These are phyloP conservation scores for Tremella fuciformis DNA, from an alignment of 768 basidiomycete genomes.

Conservation along the genomic window DNA sequence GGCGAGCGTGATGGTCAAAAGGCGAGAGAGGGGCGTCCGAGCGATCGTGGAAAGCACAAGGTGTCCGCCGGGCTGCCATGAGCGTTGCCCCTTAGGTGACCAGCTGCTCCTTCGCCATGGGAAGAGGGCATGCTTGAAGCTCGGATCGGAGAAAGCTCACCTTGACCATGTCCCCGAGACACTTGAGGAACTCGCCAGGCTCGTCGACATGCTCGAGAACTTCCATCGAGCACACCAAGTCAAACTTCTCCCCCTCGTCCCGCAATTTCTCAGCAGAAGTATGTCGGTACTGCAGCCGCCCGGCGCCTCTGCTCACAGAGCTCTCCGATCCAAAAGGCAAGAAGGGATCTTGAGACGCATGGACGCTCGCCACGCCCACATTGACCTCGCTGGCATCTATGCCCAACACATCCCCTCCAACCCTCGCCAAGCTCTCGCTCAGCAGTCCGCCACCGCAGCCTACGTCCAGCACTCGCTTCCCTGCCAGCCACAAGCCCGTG, in stretches of 20 bases:
- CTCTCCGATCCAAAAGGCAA: slow-evolving; percentile 50
- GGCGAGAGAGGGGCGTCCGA: slow-evolving; percentile 70
- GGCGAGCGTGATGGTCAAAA: slow-evolving; percentile 71
- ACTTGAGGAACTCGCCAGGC: slow-evolving; percentile 74
- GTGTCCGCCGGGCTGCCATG: slow-evolving; percentile 81
- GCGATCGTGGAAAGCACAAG: slow-evolving; percentile 93
- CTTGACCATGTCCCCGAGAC: slow-evolving; percentile 81
- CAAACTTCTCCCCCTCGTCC: slow-evolving; percentile 63
- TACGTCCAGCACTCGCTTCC: slow-evolving; percentile 76
- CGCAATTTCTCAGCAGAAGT: slow-evolving; percentile 72
- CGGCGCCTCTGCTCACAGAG: background rate
- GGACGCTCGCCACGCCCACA: slow-evolving; percentile 75
- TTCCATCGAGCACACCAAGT: slow-evolving; percentile 96
- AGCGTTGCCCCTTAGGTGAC: background rate
- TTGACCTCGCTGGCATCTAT: slow-evolving; percentile 88
- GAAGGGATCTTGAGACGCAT: slow-evolving; percentile 72
- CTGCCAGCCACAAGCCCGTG: slow-evolving; percentile 56
- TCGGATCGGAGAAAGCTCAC: slow-evolving; percentile 54
- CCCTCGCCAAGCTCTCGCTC: slow-evolving; percentile 83
- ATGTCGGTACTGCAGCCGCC: slow-evolving; percentile 64
- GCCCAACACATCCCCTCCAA: slow-evolving; percentile 84
- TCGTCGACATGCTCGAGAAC: slow-evolving; percentile 97
- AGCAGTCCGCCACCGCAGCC: slow-evolving; percentile 95
- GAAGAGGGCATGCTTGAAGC: no score
- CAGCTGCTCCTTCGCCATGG: background rate